Evolutionary conservation across 2,329 filamentous ascomycete species (phyloP), one percentile per base, ranked within the genome.

Genomic region (Fusarium xylarioides): DNA sequence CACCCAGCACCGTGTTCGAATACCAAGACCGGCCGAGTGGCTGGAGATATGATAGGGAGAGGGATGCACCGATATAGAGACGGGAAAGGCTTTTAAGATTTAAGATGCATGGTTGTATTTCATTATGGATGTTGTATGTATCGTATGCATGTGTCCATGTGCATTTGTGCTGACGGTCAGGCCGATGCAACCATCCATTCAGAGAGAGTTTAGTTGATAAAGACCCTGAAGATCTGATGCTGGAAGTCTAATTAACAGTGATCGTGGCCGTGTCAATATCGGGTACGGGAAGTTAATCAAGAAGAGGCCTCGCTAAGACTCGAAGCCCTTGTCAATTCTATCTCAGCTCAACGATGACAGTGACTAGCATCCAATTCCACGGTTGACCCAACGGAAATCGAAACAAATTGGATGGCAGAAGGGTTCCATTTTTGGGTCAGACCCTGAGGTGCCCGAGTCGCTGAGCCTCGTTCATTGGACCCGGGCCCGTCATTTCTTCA

Each of bases 181-280:
- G 46, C 66, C 61, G 66, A 71, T 73, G 70, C 70, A 73, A 73
- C 70, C 61, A 73, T 28, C 26, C 26, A 28, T 70, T 66, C 61
- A 73, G n/a, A 26, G 44, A 50, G 37, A 42, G 32, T 50, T 50
- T 50, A 37, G 30, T 28, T 57, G 40, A 28, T 23, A 23, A 35
- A 50, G 55, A 58, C 55, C 42, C 42, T 58, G 55, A 58, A 57
- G 55, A 58, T 58, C 55, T 57, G 42, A n/a, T 15, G 23, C 6
- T 50, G 5, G 37, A 55, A 32, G 38, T 54, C 37, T 56, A 56
- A 56, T 56, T 26, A 26, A 21, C 23, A 49, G 40, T 28, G 50
- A 57, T 47, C 23, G 30, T 26, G 12, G 12, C 16, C n/a, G 16
- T 47, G 28, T 14, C 18, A n/a, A 35, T 26, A 37, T 15, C 23